A percentile compares a stretch with the other conserved stretches of the same genome.
Evolutionary conservation across 2,329 filamentous ascomycete species (phyloP).

Genomic region (Aspergillus ochraceoroseus): DNA sequence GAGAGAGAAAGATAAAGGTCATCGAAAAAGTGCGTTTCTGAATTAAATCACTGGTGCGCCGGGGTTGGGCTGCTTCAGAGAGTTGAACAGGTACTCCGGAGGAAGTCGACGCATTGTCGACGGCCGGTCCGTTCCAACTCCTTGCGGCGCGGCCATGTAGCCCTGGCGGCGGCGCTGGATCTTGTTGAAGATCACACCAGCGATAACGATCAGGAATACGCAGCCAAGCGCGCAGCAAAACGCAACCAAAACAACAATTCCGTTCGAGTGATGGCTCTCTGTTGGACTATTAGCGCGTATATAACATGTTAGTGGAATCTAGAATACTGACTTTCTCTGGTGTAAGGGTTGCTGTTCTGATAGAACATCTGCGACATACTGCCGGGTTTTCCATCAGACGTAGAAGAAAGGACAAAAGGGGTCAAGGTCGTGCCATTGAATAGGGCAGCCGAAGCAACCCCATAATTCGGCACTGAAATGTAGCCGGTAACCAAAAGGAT

Average conservation of each 20-base stretch:
- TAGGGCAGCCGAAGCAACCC: constrained; percentile 76
- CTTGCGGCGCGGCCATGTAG: constrained; percentile 44
- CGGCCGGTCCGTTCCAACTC: constrained; percentile 44
- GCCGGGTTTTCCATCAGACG: constrained; percentile 59
- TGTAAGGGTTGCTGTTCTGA: constrained; percentile 73
- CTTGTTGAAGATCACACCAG: constrained; percentile 46
- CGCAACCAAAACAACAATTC: constrained; percentile 45
- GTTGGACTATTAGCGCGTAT: constrained; percentile 2
- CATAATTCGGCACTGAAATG: constrained; percentile 68
- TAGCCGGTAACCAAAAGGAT: constrained; percentile 79
- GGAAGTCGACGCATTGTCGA: constrained; percentile 45
- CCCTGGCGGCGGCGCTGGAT: constrained; percentile 46
- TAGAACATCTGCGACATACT: constrained; percentile 80
- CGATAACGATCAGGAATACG: constrained; percentile 46
- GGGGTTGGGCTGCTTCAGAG: constrained; percentile 34
- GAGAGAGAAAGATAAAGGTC: constrained; percentile 7
- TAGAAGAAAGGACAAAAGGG: constrained; percentile 76
- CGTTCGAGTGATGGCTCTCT: constrained; percentile 41
- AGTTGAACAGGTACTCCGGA: constrained; percentile 46
- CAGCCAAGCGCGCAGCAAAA: constrained; percentile 47
- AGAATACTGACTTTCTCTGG: constrained; percentile 52
- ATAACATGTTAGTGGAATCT: not conserved
- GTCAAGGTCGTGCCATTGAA: constrained; percentile 76
- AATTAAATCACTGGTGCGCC: constrained; percentile 35
- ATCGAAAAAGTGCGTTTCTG: constrained; percentile 7